Evolutionary conservation across 768 basidiomycete species (phyloP).

Genomic region (Mycena sanguinolenta): DNA sequence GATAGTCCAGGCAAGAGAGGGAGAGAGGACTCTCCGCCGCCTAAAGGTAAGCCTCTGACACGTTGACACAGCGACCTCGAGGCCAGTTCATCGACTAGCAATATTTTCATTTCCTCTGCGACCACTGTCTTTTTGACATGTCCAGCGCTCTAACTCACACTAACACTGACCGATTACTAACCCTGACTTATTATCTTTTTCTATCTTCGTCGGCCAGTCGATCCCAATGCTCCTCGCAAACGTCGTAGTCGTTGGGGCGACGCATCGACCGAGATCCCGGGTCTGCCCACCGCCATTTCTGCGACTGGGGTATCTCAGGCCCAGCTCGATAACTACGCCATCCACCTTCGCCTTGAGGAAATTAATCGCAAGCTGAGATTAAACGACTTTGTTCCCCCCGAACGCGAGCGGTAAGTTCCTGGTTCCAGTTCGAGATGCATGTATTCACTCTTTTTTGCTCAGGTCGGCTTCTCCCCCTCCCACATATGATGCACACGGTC

Average conservation of each 20-base stretch:
- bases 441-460: constrained; percentile 41
- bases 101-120: constrained; percentile 33
- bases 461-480: constrained; percentile 98
- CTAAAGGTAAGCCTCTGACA: constrained; percentile 76
- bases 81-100: constrained; percentile 53
- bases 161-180: constrained; percentile 66
- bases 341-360: constrained; percentile 95
- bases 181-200: constrained; percentile 51
- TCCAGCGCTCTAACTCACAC: constrained; percentile 56
- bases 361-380: constrained; percentile 95
- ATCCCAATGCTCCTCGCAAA: constrained; percentile 91
- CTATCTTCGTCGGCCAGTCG: constrained; percentile 61
- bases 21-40: constrained; percentile 75
- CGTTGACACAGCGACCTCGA: constrained; percentile 53
- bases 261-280: constrained; percentile 90
- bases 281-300: constrained; percentile 93
- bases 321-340: constrained; percentile 98
- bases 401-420: constrained; percentile 84
- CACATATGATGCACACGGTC: constrained; percentile 97
- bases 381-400: constrained; percentile 96
- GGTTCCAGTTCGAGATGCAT: constrained; percentile 29
- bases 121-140: constrained; percentile 50
- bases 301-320: constrained; percentile 94
- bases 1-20: constrained; percentile 72
- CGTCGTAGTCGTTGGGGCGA: constrained; percentile 99